Conservation (phyloP, 2,329 filamentous ascomycete genomes). For the Zymoseptoria brevis region DNA sequence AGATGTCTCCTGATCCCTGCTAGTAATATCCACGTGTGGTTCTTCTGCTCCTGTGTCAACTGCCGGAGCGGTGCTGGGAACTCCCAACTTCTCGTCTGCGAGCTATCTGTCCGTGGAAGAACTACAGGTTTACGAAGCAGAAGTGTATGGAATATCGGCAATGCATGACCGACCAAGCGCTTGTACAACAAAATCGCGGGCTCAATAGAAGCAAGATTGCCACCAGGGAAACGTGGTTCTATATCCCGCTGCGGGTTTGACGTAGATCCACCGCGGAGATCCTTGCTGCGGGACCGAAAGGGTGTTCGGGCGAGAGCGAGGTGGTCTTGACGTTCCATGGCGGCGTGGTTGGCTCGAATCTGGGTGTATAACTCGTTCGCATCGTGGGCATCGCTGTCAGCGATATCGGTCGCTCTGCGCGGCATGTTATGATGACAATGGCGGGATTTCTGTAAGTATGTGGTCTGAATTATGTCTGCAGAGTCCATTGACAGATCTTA, state of each 20-base stretch:
- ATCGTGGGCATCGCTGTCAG: neutral
- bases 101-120: neutral
- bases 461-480: neutral
- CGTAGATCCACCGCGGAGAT: no score
- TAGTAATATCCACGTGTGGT: neutral
- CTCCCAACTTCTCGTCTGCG: neutral
- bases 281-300: neutral
- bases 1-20: neutral
- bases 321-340: neutral
- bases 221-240: neutral
- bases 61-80: neutral
- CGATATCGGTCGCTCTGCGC: neutral
- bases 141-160: neutral
- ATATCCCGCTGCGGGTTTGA: neutral
- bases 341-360: neutral
- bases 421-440: neutral
- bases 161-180: neutral
- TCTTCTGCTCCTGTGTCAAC: neutral
- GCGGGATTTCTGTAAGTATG: neutral
- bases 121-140: neutral
- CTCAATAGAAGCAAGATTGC: neutral
- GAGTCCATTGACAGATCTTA: neutral
- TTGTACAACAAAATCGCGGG: neutral
- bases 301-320: neutral
- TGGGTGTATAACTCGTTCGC: neutral